Evolutionary conservation across 1,284 basidiomycete species (phyloP).

Genomic region (Marasmius tenuissimus): DNA sequence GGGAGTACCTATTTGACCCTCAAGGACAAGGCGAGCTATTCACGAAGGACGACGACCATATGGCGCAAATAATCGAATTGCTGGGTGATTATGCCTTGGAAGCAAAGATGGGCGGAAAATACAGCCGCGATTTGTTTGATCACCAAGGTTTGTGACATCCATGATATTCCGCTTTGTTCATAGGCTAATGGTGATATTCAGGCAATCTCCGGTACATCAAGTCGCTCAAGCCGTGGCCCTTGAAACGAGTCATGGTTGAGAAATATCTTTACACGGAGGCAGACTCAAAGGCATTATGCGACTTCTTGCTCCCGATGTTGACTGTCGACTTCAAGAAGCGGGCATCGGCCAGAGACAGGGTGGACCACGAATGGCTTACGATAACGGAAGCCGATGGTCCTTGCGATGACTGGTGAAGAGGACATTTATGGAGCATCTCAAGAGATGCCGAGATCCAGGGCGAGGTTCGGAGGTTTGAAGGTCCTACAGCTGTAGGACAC

Average conservation of each 20-base stretch:
- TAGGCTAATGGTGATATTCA: slow-evolving; percentile 18
- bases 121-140: slow-evolving; percentile 84
- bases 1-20: slow-evolving; percentile 88
- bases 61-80: slow-evolving; percentile 91
- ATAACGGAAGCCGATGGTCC: slow-evolving; percentile 43
- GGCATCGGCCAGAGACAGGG: slow-evolving; percentile 70
- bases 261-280: slow-evolving; percentile 74
- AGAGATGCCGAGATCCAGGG: background rate
- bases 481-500: background rate
- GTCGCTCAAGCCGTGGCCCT: slow-evolving; percentile 81
- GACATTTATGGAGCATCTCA: background rate
- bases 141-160: slow-evolving; percentile 53
- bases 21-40: slow-evolving; percentile 81
- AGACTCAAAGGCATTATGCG: slow-evolving; percentile 61
- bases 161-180: background rate
- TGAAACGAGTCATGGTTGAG: slow-evolving; percentile 80
- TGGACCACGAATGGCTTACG: slow-evolving; percentile 74
- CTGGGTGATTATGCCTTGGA: slow-evolving; percentile 71
- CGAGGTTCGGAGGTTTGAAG: background rate
- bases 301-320: slow-evolving; percentile 83
- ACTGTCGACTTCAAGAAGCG: slow-evolving; percentile 69
- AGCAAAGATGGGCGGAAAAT: slow-evolving; percentile 82
- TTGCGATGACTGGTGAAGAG: slow-evolving; percentile 45
- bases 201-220: slow-evolving; percentile 75
- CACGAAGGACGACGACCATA: slow-evolving; percentile 92